Evolutionary conservation across 2,329 filamentous ascomycete species (phyloP).

Genomic region (Calonectria naviculata): DNA sequence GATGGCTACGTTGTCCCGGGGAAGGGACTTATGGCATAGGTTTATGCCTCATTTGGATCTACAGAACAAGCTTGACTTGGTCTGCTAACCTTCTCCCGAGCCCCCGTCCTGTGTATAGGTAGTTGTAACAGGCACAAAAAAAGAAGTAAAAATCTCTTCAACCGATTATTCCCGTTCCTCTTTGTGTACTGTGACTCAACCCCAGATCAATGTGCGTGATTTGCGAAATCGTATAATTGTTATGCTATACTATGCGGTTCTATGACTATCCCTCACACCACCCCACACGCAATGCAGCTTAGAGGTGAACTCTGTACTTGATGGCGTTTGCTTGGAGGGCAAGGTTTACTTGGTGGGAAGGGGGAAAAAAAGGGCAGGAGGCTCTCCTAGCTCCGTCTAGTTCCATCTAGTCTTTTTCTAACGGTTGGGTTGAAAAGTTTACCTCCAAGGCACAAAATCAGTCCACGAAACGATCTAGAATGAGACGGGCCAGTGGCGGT

Average conservation of each 20-base stretch:
- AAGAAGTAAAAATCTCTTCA: slow-evolving; percentile 48
- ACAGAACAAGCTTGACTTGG: slow-evolving; percentile 32
- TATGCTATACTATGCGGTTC: background rate
- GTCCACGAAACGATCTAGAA: slow-evolving; percentile 30
- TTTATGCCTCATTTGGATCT: slow-evolving; percentile 34
- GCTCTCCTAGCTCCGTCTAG: background rate
- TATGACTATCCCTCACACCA: background rate
- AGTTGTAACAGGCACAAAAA: slow-evolving; percentile 53
- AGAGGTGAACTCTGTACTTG: too few species aligned
- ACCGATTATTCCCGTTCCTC: background rate
- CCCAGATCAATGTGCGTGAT: background rate
- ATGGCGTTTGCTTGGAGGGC: too few species aligned
- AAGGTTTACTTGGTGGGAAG: background rate
- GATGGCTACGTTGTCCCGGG: slow-evolving; percentile 31
- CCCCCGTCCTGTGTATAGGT: slow-evolving; percentile 49
- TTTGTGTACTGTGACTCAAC: background rate
- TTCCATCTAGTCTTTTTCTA: too few species aligned
- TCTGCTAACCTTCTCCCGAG: slow-evolving; percentile 34
- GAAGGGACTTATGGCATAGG: slow-evolving; percentile 36
- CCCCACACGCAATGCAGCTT: background rate
- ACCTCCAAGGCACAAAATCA: background rate
- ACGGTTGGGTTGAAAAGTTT: background rate
- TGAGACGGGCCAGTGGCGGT: slow-evolving; percentile 21
- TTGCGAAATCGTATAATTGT: background rate
- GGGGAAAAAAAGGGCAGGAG: too few species aligned